phyloP scores from a whole-genome alignment of 768 basidiomycete species.

The Tricholoma saponaceum region DNA sequence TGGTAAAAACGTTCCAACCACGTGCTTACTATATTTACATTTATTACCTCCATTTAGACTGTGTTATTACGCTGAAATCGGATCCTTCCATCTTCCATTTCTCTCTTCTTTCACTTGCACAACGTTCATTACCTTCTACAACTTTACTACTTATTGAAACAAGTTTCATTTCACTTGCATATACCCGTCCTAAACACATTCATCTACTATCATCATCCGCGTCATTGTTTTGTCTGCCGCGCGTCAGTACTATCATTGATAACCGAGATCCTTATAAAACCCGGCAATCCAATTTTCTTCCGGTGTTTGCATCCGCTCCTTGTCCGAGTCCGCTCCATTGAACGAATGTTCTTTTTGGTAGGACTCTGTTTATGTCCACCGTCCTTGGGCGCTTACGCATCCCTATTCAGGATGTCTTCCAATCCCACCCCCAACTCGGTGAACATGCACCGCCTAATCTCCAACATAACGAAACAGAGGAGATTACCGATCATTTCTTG shows the following conservation, averaged over 20 bases:
- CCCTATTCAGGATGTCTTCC: background rate
- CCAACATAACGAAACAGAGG: background rate
- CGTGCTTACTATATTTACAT: background rate
- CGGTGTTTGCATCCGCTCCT: background rate
- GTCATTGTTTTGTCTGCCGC: no score
- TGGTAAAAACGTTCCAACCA: background rate
- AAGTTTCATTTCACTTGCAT: no score
- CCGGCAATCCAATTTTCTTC: background rate
- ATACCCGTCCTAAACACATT: no score
- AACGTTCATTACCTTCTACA: no score
- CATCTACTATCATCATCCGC: background rate
- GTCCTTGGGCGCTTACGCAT: no score
- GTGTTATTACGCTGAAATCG: background rate
- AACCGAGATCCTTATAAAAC: background rate
- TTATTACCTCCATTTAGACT: background rate
- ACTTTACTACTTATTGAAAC: no score
- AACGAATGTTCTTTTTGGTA: no score
- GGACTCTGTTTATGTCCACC: no score
- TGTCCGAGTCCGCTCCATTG: no score
- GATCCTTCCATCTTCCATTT: background rate
- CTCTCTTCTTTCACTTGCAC: background rate
- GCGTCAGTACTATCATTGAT: no score
- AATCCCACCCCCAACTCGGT: background rate
- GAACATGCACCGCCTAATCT: background rate
- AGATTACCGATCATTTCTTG: background rate